Evolutionary conservation across 2,329 filamentous ascomycete species (phyloP), one percentile per base, ranked within the genome.

Genomic region (Mariannaea elegans): DNA sequence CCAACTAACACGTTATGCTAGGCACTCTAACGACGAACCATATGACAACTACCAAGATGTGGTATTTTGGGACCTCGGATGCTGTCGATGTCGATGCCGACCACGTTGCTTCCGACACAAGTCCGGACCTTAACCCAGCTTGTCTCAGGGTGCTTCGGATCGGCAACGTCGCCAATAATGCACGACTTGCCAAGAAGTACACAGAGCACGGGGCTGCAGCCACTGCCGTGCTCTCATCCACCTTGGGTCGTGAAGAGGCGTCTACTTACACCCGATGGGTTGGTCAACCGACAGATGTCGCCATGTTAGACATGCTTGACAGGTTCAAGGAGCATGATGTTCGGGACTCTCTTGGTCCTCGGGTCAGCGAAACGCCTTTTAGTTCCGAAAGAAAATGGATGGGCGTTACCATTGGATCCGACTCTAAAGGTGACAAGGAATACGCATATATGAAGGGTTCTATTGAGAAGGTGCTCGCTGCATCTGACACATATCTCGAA

Each of bases 331-430:
- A 97, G 75, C 92, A 97, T 65, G 95, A 99, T 77, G 88, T 96
- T 44, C 89, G 96, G 62, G 90, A 95, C 45, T 90, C 91, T 9
- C 87, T 97, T 53, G 93, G 93, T n/a, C 84, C 86, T 29, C 90
- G 94, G 47, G 86, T 90, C 29, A 88, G 88, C 41, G 95, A 99
- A 75, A 94, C 92, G 0, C 94, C 95, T 0, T 99, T 99, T 77
- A 98, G 94, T 74, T 99, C 95, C 1, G 93, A 97, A 73, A 87
- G 94, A 57, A 99, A 99, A 77, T 99, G 94, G 94, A 99, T 99
- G 96, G 96, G 96, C 31, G 94, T 97, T 24, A 90, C 93, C 2
- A 91, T 97, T 67, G 88, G 87, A 41, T 80, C 82, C 19, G 83
- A 87, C 46, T 78, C 81, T 27, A 82, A 81, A 59, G 80, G 81